These are phyloP conservation scores for Russula abietina DNA, from an alignment of 768 basidiomycete genomes.

Conservation along the genomic window DNA sequence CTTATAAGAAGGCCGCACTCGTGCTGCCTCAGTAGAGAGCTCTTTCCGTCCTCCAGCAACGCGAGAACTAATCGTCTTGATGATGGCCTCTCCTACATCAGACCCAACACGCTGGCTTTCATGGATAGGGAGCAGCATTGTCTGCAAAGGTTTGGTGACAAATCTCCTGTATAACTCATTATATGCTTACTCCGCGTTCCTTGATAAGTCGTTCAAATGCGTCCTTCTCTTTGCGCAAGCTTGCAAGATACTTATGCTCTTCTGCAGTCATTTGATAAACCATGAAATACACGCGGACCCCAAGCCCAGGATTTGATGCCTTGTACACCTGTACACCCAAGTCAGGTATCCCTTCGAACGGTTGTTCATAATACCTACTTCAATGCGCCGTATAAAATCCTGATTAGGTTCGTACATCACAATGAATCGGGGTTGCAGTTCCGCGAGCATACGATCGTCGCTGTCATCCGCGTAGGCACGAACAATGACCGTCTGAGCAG, in stretches of 20 bases:
- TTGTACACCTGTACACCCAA: constrained; percentile 65
- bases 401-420: constrained; percentile 94
- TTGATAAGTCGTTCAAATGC: constrained; percentile 89
- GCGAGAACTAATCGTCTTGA: constrained; percentile 79
- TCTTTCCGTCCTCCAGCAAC: constrained; percentile 81
- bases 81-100: constrained; percentile 46
- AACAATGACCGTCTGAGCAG: constrained; percentile 78
- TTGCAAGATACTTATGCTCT: constrained; percentile 91
- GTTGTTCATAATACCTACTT: constrained; percentile 44
- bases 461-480: constrained; percentile 88
- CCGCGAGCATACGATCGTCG: constrained; percentile 82
- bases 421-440: constrained; percentile 86
- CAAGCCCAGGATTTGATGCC: constrained; percentile 74
- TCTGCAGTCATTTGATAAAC: constrained; percentile 90
- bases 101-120: constrained; percentile 48
- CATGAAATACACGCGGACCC: constrained; percentile 90
- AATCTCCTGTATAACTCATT: background rate
- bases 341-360: background rate
- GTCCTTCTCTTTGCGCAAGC: constrained; percentile 85
- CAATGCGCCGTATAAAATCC: constrained; percentile 86
- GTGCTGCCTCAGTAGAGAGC: constrained; percentile 56
- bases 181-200: constrained; percentile 72
- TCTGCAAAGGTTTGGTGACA: constrained; percentile 38
- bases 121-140: constrained; percentile 81
- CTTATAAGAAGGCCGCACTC: constrained; percentile 35